Evolutionary conservation across 352 stramenopile species (phyloP), one percentile per base, ranked within the genome.

Genomic region (Phytophthora nicotianae): DNA sequence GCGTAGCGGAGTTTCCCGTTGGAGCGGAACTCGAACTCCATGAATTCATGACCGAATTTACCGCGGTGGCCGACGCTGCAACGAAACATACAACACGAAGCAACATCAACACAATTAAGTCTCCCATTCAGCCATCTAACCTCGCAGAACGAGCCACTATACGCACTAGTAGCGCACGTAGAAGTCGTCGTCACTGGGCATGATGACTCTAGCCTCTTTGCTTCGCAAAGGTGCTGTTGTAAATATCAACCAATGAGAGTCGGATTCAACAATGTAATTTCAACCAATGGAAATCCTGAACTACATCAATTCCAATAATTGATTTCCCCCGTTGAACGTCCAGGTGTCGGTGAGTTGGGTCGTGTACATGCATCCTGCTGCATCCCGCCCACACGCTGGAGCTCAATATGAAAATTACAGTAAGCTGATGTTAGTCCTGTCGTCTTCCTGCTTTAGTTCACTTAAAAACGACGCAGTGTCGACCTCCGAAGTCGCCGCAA

Each of bases 1-100:
- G 95, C 95, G 65, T 99, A 99, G 33, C 95, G 86, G 24, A 99
- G 79, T 64, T 91, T 96, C 35, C 88, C 90, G 59, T 95, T 89
- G 14, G 89, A 81, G 35, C 78, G 86, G 50, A 99, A 96, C 72
- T 99, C 95, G 65, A 99, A 99, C 80, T 99, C 96, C 91, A 98
- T 97, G 66, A 98, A 98, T 72, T 98, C 95, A 71, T 98, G 94
- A 17, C 96, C 97, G 73, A 98, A 98, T 72, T 98, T 97, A 52
- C 96, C 96, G 55, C 95, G 89, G 70, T 99, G 97, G 8, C 97
- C 96, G 20, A 99, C 94, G 69, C 90, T 97, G 40, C 26, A 54
- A 17, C 14, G 17, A 50, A 55, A 40, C 2, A 53, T 53, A 33
- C 2, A 45, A 38, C 5, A 38, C 4, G 11, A 23, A 53, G 19